Evolutionary conservation across 2,329 filamentous ascomycete genomes (phyloP).

Genomic region (Trichoderma breve): DNA sequence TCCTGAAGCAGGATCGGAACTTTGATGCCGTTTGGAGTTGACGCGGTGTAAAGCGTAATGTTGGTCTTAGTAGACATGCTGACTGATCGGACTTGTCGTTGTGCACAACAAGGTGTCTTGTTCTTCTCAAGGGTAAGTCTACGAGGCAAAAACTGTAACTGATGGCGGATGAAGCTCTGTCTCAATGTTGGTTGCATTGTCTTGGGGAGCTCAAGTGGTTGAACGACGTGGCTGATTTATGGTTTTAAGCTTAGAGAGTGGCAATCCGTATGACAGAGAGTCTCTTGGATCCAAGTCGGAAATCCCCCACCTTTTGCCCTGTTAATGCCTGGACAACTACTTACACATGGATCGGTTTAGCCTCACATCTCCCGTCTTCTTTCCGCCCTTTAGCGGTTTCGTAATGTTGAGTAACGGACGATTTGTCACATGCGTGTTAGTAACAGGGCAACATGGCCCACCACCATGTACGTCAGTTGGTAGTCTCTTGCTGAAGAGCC

Average conservation of each 20-base stretch:
- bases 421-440: not conserved
- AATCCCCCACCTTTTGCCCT: not conserved
- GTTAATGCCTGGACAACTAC: not conserved
- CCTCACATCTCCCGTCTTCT: not conserved
- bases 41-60: not conserved
- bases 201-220: not conserved
- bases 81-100: not conserved
- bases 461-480: too few species aligned
- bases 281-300: not conserved
- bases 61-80: not conserved
- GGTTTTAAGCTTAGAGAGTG: not conserved
- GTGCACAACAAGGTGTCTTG: not conserved
- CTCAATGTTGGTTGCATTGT: not conserved
- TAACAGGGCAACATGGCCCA: too few species aligned
- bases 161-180: not conserved
- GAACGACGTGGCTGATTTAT: not conserved
- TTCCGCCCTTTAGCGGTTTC: not conserved
- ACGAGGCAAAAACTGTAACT: not conserved
- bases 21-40: not conserved
- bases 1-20: not conserved
- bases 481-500: too few species aligned
- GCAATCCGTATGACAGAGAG: not conserved
- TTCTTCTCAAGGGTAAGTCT: not conserved
- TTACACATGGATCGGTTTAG: not conserved
- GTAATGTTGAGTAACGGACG: not conserved